A percentile compares a stretch with the other conserved stretches of the same genome.
Evolutionary conservation across 2,329 filamentous ascomycete genomes (phyloP).

Genomic region (Teratosphaeria destructans): DNA sequence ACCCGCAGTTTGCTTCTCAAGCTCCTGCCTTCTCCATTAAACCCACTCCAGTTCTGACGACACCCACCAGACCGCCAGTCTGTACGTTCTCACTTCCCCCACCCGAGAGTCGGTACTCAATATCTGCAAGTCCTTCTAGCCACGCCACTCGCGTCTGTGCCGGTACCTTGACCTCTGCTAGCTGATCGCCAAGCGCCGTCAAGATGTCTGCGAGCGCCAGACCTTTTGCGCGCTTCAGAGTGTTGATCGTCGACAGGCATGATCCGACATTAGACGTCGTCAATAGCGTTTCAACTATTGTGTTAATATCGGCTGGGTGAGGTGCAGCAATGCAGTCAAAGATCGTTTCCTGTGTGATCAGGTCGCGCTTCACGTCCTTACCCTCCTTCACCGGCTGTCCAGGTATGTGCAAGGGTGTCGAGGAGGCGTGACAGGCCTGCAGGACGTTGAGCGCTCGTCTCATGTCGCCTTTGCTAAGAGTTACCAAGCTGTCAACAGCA

Average conservation of each 20-base stretch:
- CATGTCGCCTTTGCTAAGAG: conserved; percentile 92
- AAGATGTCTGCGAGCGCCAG: conserved; percentile 90
- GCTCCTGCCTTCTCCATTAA: conserved; percentile 40
- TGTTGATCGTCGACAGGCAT: conserved; percentile 78
- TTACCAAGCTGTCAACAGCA: conserved; percentile 74
- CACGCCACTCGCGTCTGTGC: conserved; percentile 81
- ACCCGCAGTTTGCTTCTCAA: background rate
- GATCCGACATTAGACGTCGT: conserved; percentile 79
- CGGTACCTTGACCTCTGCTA: conserved; percentile 72
- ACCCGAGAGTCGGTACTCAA: conserved; percentile 82
- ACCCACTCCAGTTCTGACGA: conserved; percentile 77
- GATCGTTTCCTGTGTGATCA: conserved; percentile 83
- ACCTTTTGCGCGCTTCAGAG: conserved; percentile 74
- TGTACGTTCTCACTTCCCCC: conserved; percentile 82
- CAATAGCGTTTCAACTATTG: conserved; percentile 75
- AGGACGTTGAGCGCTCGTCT: conserved; percentile 85
- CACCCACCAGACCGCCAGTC: conserved; percentile 84
- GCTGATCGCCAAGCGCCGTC: conserved; percentile 71
- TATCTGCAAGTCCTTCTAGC: conserved; percentile 82
- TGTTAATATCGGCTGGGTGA: conserved; percentile 75
- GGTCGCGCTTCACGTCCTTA: conserved; percentile 61
- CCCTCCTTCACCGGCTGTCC: conserved; percentile 36
- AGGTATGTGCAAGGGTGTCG: conserved; percentile 47
- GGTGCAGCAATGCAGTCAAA: conserved; percentile 97
- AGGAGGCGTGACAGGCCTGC: conserved; percentile 92